Conservation (phyloP, 257 asterid species). For the Misopates orontium region DNA sequence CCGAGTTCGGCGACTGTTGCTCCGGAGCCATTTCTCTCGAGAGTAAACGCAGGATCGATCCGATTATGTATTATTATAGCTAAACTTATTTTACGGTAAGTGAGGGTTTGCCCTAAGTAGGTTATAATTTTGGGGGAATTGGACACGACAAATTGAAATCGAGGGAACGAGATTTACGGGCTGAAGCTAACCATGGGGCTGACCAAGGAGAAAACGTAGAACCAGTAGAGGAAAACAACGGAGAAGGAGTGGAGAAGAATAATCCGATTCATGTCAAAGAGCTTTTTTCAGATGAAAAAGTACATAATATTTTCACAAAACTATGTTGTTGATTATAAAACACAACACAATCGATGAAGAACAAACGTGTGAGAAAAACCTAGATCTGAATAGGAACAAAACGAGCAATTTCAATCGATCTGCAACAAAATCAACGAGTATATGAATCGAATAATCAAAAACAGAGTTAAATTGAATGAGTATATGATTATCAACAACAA, state of each 20-base stretch:
- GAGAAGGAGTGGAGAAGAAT: constrained; percentile 71
- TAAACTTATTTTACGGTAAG: constrained; percentile 1
- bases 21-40: constrained; percentile 27
- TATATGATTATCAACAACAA: background rate
- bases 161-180: background rate
- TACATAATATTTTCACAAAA: constrained; percentile 15
- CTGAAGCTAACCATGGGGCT: background rate
- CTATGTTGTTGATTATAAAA: too few relatives aligned
- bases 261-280: constrained; percentile 53
- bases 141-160: background rate
- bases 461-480: background rate
- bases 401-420: constrained; percentile 15
- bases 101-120: background rate
- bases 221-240: constrained; percentile 71
- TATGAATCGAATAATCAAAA: background rate
- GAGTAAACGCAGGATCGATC: constrained; percentile 1
- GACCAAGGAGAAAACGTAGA: constrained; percentile 53
- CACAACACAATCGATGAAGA: background rate
- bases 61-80: background rate
- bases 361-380: constrained; percentile 1
- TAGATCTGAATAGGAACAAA: constrained; percentile 7
- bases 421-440: constrained; percentile 22
- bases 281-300: constrained; percentile 21
- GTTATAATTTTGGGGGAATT: constrained; percentile 1
- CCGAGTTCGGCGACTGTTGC: constrained; percentile 29